Evolutionary conservation across 345 rosid species (phyloP).

Genomic region (Cardiospermum halicacabum): DNA sequence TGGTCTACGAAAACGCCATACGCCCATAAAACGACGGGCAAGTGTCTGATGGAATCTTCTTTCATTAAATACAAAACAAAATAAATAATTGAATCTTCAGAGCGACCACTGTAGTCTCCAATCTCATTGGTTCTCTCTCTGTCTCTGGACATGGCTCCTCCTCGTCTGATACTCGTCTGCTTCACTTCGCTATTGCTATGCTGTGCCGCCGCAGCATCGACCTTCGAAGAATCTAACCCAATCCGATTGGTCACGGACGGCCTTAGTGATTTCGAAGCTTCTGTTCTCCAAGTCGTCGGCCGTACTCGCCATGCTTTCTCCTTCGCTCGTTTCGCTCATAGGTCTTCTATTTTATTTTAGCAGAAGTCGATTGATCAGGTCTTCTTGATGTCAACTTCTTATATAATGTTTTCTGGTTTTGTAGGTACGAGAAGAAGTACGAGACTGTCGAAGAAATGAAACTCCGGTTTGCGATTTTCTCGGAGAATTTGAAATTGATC

Average conservation of each 20-base stretch:
- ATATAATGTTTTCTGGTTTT: not conserved
- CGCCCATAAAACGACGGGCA: not conserved
- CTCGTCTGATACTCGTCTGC: slow-evolving; percentile 21
- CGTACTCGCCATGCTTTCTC: slow-evolving; percentile 48
- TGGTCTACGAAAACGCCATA: not conserved
- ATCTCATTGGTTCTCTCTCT: not conserved
- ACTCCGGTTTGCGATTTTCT: slow-evolving; percentile 66
- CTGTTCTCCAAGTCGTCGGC: slow-evolving; percentile 56
- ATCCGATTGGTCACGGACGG: slow-evolving; percentile 61
- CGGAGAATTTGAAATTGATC: slow-evolving; percentile 67
- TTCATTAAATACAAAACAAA: too few species aligned
- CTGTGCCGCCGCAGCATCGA: slow-evolving; percentile 34
- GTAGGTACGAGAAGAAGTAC: slow-evolving; percentile 71
- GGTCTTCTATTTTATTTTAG: slow-evolving; percentile 23
- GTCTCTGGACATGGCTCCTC: slow-evolving; percentile 34
- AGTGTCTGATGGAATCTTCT: slow-evolving; percentile 4
- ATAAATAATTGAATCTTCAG: not conserved
- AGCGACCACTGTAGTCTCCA: not conserved
- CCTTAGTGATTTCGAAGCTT: slow-evolving; percentile 51
- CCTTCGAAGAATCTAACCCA: slow-evolving; percentile 61
- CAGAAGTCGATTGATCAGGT: not conserved
- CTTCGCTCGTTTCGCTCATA: slow-evolving; percentile 73
- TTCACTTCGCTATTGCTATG: slow-evolving; percentile 31
- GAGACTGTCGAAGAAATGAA: slow-evolving; percentile 64
- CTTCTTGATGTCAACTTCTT: not conserved